phyloP scores from a whole-genome alignment of 306 rosid genomes.

The Cucumis hystrix region DNA sequence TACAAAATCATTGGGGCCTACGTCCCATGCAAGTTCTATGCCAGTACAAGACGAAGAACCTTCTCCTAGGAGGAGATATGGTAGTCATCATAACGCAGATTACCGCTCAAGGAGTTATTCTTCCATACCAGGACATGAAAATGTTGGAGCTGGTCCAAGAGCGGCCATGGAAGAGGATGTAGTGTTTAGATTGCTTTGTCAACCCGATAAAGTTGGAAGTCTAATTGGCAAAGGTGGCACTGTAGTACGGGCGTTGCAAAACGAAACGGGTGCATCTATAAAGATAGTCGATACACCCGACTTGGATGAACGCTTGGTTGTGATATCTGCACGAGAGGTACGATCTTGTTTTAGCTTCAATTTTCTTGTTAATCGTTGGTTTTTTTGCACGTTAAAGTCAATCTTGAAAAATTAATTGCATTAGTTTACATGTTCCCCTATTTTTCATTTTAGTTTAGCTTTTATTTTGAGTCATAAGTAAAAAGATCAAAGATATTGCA shows the following conservation, averaged over 20 bases:
- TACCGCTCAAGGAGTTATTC: slow-evolving; percentile 46
- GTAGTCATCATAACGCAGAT: slow-evolving; percentile 30
- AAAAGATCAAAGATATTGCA: neutral
- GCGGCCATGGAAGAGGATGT: slow-evolving; percentile 65
- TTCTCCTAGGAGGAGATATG: slow-evolving; percentile 35
- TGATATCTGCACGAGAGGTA: slow-evolving; percentile 82
- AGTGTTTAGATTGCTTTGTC: slow-evolving; percentile 70
- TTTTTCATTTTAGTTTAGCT: neutral
- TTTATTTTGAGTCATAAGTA: neutral
- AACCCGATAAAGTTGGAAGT: slow-evolving; percentile 77
- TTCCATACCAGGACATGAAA: slow-evolving; percentile 44
- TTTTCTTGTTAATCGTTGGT: neutral
- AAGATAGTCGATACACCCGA: slow-evolving; percentile 68
- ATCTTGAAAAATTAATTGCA: neutral
- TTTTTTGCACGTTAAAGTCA: neutral
- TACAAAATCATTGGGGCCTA: slow-evolving; percentile 27
- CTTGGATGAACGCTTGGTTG: slow-evolving; percentile 64
- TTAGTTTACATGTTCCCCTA: neutral
- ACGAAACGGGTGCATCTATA: slow-evolving; percentile 75
- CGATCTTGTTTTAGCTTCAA: slow-evolving; percentile 8
- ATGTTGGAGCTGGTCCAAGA: slow-evolving; percentile 35
- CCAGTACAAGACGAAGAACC: slow-evolving; percentile 35
- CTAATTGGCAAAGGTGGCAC: slow-evolving; percentile 90
- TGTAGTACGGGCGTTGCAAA: slow-evolving; percentile 56
- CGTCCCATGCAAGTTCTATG: slow-evolving; percentile 20